phyloP scores from a whole-genome alignment of 495 filamentous ascomycete genomes.

The Hapsidospora chrysogenum region DNA sequence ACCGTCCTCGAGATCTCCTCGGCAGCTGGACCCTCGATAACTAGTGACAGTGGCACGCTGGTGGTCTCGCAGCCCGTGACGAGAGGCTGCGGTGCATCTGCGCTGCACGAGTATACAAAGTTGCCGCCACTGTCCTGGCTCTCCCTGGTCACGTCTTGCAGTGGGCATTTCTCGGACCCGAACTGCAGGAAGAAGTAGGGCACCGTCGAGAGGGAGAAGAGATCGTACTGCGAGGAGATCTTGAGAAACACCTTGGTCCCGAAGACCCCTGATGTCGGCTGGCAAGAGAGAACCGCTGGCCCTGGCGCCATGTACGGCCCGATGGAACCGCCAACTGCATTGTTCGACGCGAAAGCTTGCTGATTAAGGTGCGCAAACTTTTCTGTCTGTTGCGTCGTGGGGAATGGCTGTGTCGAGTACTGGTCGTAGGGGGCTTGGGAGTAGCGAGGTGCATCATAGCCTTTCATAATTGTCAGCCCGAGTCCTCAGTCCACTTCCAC shows the following conservation, averaged over 20 bases:
- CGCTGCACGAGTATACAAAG: slow-evolving; percentile 56
- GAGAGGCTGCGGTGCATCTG: slow-evolving; percentile 53
- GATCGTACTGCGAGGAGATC: slow-evolving; percentile 56
- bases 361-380: slow-evolving; percentile 32
- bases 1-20: slow-evolving; percentile 44
- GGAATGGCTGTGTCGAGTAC: slow-evolving; percentile 22
- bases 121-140: slow-evolving; percentile 35
- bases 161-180: slow-evolving; percentile 48
- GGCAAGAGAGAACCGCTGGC: slow-evolving; percentile 46
- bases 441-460: slow-evolving; percentile 28
- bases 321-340: slow-evolving; percentile 11
- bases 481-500: too few species aligned
- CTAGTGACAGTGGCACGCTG: slow-evolving; percentile 56
- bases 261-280: slow-evolving; percentile 46
- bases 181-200: slow-evolving; percentile 54
- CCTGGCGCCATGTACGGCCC: slow-evolving; percentile 33
- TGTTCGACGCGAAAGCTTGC: slow-evolving; percentile 37
- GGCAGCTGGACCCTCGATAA: slow-evolving; percentile 50
- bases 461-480: slow-evolving; percentile 14
- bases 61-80: slow-evolving; percentile 47
- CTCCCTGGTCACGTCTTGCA: slow-evolving; percentile 43
- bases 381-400: slow-evolving; percentile 19
- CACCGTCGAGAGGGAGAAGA: slow-evolving; percentile 33
- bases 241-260: slow-evolving; percentile 57
- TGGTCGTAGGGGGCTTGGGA: slow-evolving; percentile 25